Evolutionary conservation across 768 basidiomycete genomes (phyloP).

Genomic region (Boletus reticulatus): DNA sequence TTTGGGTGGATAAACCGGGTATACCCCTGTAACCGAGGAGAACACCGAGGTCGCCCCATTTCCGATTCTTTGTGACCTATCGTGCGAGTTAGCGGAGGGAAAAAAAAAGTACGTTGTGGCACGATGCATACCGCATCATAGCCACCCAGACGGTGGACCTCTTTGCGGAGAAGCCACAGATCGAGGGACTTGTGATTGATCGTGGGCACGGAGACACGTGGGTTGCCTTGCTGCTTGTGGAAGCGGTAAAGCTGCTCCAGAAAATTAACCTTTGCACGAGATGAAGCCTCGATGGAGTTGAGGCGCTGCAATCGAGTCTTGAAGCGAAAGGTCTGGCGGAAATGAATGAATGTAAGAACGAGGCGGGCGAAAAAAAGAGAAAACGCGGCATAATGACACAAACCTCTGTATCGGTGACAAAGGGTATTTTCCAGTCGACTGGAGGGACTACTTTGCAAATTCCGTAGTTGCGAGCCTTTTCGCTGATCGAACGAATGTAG

Average conservation of each 20-base stretch:
- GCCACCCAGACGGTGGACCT: constrained; percentile 87
- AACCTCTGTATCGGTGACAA: constrained; percentile 92
- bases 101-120: constrained; percentile 13
- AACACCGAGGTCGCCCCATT: constrained; percentile 87
- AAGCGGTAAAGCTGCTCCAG: constrained; percentile 95
- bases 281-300: constrained; percentile 96
- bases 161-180: constrained; percentile 89
- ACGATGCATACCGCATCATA: constrained; percentile 70
- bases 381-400: constrained; percentile 32
- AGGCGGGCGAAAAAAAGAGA: constrained; percentile 16
- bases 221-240: constrained; percentile 93
- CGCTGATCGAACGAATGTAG: constrained; percentile 82
- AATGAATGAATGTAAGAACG: constrained; percentile 25
- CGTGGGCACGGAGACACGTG: constrained; percentile 87
- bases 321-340: constrained; percentile 77
- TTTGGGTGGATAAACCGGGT: constrained; percentile 79
- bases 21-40: constrained; percentile 80
- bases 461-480: constrained; percentile 70
- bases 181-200: constrained; percentile 93
- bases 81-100: constrained; percentile 23
- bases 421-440: constrained; percentile 91
- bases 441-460: constrained; percentile 98
- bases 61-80: constrained; percentile 79
- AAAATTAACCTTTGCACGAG: constrained; percentile 95
- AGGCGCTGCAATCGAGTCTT: constrained; percentile 92